Percentiles rank a stretch among this genome's conserved stretches.
Evolutionary conservation across 352 stramenopile species (phyloP).

Genomic region (Globisporangium canariense): DNA sequence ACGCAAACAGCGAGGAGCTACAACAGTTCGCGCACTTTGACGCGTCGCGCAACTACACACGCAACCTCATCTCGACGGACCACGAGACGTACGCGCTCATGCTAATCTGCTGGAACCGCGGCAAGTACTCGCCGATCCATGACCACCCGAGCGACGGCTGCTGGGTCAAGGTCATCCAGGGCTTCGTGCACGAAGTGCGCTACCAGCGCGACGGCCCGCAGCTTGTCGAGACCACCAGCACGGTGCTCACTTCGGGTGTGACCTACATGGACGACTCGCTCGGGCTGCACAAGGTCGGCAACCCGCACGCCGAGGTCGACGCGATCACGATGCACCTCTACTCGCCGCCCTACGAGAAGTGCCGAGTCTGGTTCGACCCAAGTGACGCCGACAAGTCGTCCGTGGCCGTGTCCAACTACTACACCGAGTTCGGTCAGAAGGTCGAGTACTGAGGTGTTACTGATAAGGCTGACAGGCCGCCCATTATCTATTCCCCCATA

Average conservation of each 20-base stretch:
- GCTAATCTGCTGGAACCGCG: constrained; percentile 91
- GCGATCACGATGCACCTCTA: constrained; percentile 94
- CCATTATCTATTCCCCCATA: neutral
- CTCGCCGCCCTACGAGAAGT: constrained; percentile 89
- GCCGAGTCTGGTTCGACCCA: constrained; percentile 84
- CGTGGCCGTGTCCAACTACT: constrained; percentile 76
- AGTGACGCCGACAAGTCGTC: constrained; percentile 52
- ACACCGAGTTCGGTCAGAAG: constrained; percentile 73
- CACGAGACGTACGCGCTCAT: constrained; percentile 92
- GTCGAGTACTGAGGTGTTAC: constrained; percentile 20
- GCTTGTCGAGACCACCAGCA: constrained; percentile 62
- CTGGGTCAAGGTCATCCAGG: constrained; percentile 85
- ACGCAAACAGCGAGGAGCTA: constrained; percentile 53
- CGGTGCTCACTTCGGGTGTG: constrained; percentile 60
- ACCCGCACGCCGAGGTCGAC: constrained; percentile 54
- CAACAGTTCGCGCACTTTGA: constrained; percentile 84
- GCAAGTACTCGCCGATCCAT: constrained; percentile 77
- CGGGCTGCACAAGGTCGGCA: constrained; percentile 91
- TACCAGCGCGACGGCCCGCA: constrained; percentile 49
- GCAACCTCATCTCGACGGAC: constrained; percentile 93
- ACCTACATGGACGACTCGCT: constrained; percentile 91
- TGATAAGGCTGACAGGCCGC: too few relatives aligned
- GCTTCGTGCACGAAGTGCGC: constrained; percentile 87
- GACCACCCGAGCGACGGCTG: constrained; percentile 88
- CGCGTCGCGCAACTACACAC: constrained; percentile 87